Percentiles rank a stretch among this genome's conserved stretches.
These are phyloP conservation scores for Diaporthe aspalathi DNA, from an alignment of 2,329 filamentous ascomycete genomes.

Conservation along the genomic window DNA sequence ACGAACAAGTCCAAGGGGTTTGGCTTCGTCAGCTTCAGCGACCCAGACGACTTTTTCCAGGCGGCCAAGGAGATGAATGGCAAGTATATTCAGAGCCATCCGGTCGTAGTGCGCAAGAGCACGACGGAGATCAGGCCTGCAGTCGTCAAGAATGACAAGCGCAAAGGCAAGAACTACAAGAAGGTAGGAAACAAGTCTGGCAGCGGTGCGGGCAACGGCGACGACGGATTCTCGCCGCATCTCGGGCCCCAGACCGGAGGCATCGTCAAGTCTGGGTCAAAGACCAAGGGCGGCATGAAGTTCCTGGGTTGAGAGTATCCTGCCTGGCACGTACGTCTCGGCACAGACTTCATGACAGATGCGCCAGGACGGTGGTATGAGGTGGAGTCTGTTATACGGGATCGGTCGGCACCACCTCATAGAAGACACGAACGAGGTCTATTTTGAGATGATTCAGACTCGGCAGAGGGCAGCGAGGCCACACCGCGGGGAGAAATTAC, in stretches of 20 bases:
- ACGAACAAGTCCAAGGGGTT: conserved; percentile 97
- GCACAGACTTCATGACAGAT: too few species aligned
- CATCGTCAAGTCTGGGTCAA: conserved; percentile 71
- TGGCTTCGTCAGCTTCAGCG: conserved; percentile 95
- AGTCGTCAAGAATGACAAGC: conserved; percentile 71
- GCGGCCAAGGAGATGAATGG: conserved; percentile 98
- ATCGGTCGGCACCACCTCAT: too few species aligned
- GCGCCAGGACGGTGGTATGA: not conserved
- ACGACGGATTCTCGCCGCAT: conserved; percentile 59
- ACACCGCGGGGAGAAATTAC: not conserved
- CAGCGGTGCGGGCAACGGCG: conserved; percentile 47
- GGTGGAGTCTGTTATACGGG: not conserved
- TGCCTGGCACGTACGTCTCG: not conserved
- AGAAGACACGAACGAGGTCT: not conserved
- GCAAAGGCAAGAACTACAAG: conserved; percentile 63
- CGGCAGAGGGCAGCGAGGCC: not conserved
- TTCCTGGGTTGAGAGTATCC: conserved; percentile 62
- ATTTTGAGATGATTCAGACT: not conserved
- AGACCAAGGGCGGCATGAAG: conserved; percentile 74
- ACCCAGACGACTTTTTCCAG: conserved; percentile 96
- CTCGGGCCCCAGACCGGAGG: conserved; percentile 64
- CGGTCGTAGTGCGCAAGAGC: conserved; percentile 85
- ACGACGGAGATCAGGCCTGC: conserved; percentile 90
- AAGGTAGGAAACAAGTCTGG: conserved; percentile 48
- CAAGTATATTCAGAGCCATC: conserved; percentile 98